Evolutionary conservation across 2,329 filamentous ascomycete genomes (phyloP), one percentile per base, ranked within the genome.

Genomic region (Ascochyta viciae-villosae): DNA sequence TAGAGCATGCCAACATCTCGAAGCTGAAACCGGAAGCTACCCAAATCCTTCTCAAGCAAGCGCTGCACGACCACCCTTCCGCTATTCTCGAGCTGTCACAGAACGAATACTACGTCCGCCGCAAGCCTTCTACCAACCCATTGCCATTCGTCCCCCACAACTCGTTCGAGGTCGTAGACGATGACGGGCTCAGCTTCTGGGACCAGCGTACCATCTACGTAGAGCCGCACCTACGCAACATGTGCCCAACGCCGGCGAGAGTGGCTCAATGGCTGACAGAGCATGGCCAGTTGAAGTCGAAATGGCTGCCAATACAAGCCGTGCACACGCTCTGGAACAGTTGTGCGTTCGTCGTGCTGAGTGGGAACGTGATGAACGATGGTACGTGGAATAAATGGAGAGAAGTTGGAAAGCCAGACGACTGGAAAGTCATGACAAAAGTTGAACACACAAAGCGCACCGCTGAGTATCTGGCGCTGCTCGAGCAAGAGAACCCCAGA

Each of bases 401-500:
- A 57, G 62, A 59, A 12, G 38, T 51, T 1, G 60, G 56, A 3
- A 68, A 65, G 49, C 73, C 72, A 4, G 62, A 68, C 10, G 48
- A 68, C 42, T 76, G 73, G 73, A 74, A 65, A 37, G 57, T 74
- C n/a, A 67, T 74, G 69, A 74, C 69, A 27, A 74, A 73, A 50
- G 62, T 70, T 1, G 73, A 75, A 41, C 70, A 74, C 48, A 66
- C 64, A 31, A 68, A 60, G 43, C 67, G 72, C 26, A 72, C 67
- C 2, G 61, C 65, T 6, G 71, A 74, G 53, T 74, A 75, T 52
- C 10, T 69, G 8, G 63, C 63, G 2, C 23, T 74, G 24, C 62
- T 72, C 7, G 50, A 64, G 43, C 59, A 61, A 27, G 59, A 65
- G 41, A 69, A 71, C 19, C 61, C 61, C 1, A 55, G 45, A 29